Percentiles rank a stretch among this genome's conserved stretches.
Conservation (phyloP, 2,329 filamentous ascomycete species). For the Chaetomium globosum region DNA sequence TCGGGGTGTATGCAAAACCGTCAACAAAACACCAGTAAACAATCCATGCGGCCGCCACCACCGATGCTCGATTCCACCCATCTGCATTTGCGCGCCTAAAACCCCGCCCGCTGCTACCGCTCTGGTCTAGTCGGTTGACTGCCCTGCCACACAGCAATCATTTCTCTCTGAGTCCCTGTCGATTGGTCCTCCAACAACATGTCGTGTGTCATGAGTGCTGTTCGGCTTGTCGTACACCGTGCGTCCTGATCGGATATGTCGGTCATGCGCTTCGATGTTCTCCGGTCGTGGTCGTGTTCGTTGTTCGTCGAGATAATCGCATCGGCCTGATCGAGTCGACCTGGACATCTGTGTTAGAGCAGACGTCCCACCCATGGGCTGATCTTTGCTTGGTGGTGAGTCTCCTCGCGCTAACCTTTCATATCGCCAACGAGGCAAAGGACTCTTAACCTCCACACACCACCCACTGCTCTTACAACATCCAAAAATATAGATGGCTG, state of each 20-base stretch:
- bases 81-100: neutral
- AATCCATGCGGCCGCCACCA: neutral
- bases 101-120: neutral
- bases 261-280: neutral
- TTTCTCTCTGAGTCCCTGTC: neutral
- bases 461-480: neutral
- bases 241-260: neutral
- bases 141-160: neutral
- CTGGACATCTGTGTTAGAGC: neutral
- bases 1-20: neutral
- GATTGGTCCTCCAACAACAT: neutral
- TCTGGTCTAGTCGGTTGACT: conserved; percentile 1
- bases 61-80: neutral
- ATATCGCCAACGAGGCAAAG: neutral
- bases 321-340: neutral
- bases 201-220: neutral
- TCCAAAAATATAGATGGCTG: neutral
- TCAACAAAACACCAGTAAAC: neutral
- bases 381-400: neutral
- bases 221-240: neutral
- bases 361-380: neutral
- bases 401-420: neutral
- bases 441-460: neutral
- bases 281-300: neutral
- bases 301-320: neutral